Conservation (phyloP, 768 basidiomycete genomes). For the Pleurotus djamor region DNA sequence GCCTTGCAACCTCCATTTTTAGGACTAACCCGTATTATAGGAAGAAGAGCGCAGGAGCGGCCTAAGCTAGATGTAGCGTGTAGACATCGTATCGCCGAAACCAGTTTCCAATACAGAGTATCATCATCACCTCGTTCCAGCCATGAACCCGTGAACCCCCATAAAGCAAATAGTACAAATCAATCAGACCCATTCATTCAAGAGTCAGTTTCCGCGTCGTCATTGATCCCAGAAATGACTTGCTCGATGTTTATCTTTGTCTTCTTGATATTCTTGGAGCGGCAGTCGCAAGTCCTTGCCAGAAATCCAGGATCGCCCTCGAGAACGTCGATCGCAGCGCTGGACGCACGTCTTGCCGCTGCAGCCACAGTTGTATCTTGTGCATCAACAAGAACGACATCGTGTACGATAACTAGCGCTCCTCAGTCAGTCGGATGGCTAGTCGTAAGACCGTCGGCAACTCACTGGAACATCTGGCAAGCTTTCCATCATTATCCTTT, state of each 20-base stretch:
- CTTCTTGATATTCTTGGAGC: slow-evolving; percentile 36
- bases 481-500: slow-evolving; percentile 33
- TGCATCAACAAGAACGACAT: slow-evolving; percentile 58
- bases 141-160: not conserved
- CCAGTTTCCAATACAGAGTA: not conserved
- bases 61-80: too few relatives aligned
- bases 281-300: slow-evolving; percentile 66
- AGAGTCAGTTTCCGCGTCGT: slow-evolving; percentile 15
- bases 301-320: slow-evolving; percentile 65
- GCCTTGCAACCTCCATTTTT: not conserved
- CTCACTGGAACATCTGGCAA: slow-evolving; percentile 54
- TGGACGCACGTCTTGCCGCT: slow-evolving; percentile 61
- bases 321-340: slow-evolving; percentile 67
- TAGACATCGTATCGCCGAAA: too few relatives aligned
- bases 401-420: slow-evolving; percentile 63
- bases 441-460: slow-evolving; percentile 10
- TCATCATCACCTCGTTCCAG: not conserved
- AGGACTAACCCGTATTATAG: slow-evolving; percentile 23
- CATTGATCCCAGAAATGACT: slow-evolving; percentile 18
- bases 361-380: slow-evolving; percentile 45
- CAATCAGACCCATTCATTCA: too few relatives aligned
- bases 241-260: slow-evolving; percentile 24
- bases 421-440: not conserved
- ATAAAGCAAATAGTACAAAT: too few relatives aligned
- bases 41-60: slow-evolving; percentile 27